These are phyloP conservation scores for Nannochloropsis oceanica DNA, from an alignment of 108 stramenopile species.

Conservation along the genomic window DNA sequence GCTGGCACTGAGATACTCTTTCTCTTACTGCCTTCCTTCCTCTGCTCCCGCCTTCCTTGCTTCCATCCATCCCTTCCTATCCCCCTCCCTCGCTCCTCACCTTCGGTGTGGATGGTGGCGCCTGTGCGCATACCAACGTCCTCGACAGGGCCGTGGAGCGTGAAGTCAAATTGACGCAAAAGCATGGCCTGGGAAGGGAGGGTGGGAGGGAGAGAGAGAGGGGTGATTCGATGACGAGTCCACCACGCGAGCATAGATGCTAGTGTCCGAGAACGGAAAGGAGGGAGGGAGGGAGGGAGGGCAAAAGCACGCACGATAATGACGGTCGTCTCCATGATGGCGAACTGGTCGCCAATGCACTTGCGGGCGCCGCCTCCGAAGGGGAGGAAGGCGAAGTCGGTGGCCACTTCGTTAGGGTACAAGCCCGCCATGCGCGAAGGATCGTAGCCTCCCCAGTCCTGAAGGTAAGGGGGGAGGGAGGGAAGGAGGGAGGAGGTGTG, in stretches of 20 bases:
- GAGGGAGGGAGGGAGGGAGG: conserved; percentile 32
- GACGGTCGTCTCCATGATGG: conserved; percentile 75
- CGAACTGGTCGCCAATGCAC: conserved; percentile 92
- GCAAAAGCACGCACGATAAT: conserved; percentile 34
- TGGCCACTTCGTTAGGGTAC: conserved; percentile 16
- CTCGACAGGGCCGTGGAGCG: neutral
- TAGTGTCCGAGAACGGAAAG: neutral
- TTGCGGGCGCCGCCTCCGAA: conserved; percentile 86
- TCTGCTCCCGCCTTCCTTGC: neutral
- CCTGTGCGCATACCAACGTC: conserved; percentile 22
- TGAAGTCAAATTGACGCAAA: conserved; percentile 8
- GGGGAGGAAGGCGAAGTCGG: conserved; percentile 75
- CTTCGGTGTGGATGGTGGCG: conserved; percentile 21
- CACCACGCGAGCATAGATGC: neutral
- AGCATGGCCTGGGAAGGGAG: conserved; percentile 11
- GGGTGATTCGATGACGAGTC: neutral
- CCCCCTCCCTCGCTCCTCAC: neutral
- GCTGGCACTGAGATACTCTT: neutral
- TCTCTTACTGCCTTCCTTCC: neutral
- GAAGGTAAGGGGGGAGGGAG: neutral
- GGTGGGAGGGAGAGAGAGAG: neutral
- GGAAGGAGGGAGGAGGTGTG: neutral
- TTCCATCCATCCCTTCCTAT: neutral
- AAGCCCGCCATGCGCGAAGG: neutral
- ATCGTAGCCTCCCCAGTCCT: neutral